Base-by-base conservation (phyloP, 805 yeast genomes). In the Zygotorulaspora danielsina region DNA sequence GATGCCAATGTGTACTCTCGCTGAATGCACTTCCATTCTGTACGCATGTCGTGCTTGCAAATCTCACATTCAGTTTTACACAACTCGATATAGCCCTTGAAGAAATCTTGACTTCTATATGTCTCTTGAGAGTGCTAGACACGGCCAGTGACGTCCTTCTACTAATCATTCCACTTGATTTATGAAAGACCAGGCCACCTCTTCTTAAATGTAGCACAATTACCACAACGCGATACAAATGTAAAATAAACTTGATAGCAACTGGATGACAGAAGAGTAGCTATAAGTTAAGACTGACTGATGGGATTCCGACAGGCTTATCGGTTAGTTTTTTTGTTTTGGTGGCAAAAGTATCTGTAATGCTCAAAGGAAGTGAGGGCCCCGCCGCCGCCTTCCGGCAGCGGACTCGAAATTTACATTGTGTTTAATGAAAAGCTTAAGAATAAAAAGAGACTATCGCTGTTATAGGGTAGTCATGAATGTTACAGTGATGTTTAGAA, bases 1-100 rank as follows among this genome's bases (percentile, higher is more conserved):
- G 36, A 22, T 33, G 36, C 55, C 55, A 51, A 25, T 51, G 55
- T 12, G 20, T 32, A 11, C 26, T 25, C 12, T 38, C 38, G 15
- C 36, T 15, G 12, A 38, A 39, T 21, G 37, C 19, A n/a, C 8
- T 32, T 25, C 19, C 39, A 18, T 27, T 32, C 12, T 15, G 18
- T 9, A 30, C 19, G 21, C 36, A 25, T 9, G 30, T n/a, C 9
- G 49, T 30, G 34, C 50, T 46, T 5, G 53, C 50, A 28, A 36
- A 32, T 27, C 53, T 46, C 8, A 19, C 21, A 11, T 15, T 27
- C 5, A 12, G 18, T 4, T 9, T 33, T 9, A 16, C 19, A 11
- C 6, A 25, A 8, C 28, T 18, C n/a, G 17, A 13, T 4, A 30
- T 27, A 12, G 18, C 22, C 10, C 20, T 12, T 26, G n/a, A 34